phyloP scores from a whole-genome alignment of 208 protist species.

The Hexamita inflata region DNA sequence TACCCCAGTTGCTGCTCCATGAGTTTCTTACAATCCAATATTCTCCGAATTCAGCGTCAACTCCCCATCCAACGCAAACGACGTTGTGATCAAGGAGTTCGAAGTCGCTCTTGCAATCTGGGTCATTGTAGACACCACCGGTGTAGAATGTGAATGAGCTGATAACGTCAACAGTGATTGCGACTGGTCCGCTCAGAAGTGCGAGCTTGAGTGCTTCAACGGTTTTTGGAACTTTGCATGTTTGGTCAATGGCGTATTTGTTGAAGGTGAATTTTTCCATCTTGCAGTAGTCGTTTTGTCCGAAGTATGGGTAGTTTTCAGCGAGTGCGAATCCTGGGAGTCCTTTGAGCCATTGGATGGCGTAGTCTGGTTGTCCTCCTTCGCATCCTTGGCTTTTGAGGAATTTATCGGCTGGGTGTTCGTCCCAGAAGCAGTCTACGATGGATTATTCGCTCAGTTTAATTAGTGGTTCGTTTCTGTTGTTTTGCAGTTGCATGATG shows the following conservation, averaged over 20 bases:
- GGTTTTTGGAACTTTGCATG: background rate
- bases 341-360: background rate
- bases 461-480: too few relatives aligned
- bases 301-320: background rate
- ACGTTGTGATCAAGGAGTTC: background rate
- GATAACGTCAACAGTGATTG: background rate
- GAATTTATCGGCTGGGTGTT: background rate
- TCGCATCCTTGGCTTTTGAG: background rate
- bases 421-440: constrained; percentile 5
- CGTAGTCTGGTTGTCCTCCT: background rate
- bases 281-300: background rate
- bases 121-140: constrained; percentile 5
- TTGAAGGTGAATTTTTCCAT: background rate
- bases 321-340: background rate
- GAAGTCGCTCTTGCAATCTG: background rate
- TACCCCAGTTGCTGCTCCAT: constrained; percentile 9
- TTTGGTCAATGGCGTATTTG: background rate
- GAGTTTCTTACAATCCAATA: constrained; percentile 3
- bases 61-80: background rate
- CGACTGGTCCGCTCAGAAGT: background rate
- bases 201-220: background rate
- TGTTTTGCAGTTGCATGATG: background rate
- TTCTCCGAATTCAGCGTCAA: background rate
- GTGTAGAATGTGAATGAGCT: background rate
- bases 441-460: background rate